These are phyloP conservation scores for Heterobasidion irregulare DNA, from an alignment of 1,284 basidiomycete genomes.

Conservation along the genomic window DNA sequence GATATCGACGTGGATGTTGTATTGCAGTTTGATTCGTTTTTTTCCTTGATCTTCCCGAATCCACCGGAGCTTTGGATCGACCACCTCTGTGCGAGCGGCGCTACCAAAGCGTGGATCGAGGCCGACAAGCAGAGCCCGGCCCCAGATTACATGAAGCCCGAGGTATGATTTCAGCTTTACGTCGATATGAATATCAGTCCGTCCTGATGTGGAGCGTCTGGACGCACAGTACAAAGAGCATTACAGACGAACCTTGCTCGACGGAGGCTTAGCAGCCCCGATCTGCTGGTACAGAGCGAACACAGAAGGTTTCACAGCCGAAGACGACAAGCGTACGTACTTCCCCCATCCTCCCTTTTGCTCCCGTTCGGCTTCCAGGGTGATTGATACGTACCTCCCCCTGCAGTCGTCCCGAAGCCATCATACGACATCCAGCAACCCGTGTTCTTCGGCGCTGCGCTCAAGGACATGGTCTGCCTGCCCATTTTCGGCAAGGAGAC, in stretches of 20 bases:
- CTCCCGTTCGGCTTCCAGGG: background rate
- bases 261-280: too few species aligned
- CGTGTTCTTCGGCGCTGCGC: slow-evolving; percentile 16
- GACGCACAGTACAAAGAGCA: too few species aligned
- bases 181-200: background rate
- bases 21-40: slow-evolving; percentile 19
- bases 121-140: slow-evolving; percentile 14
- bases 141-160: slow-evolving; percentile 22
- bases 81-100: slow-evolving; percentile 24
- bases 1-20: background rate
- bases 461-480: slow-evolving; percentile 15
- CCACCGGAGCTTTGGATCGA: slow-evolving; percentile 21
- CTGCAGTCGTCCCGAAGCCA: slow-evolving; percentile 10
- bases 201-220: too few species aligned
- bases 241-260: too few species aligned
- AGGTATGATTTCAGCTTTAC: slow-evolving; percentile 7
- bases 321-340: too few species aligned
- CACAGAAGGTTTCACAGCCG: too few species aligned
- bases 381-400: background rate
- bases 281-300: too few species aligned
- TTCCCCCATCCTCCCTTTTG: background rate
- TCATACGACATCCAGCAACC: slow-evolving; percentile 12
- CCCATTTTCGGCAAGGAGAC: slow-evolving; percentile 10
- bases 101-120: slow-evolving; percentile 22
- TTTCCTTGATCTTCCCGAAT: slow-evolving; percentile 19